Evolutionary conservation across 2,329 filamentous ascomycete genomes (phyloP).

Genomic region (Drechslerella coelobrocha): DNA sequence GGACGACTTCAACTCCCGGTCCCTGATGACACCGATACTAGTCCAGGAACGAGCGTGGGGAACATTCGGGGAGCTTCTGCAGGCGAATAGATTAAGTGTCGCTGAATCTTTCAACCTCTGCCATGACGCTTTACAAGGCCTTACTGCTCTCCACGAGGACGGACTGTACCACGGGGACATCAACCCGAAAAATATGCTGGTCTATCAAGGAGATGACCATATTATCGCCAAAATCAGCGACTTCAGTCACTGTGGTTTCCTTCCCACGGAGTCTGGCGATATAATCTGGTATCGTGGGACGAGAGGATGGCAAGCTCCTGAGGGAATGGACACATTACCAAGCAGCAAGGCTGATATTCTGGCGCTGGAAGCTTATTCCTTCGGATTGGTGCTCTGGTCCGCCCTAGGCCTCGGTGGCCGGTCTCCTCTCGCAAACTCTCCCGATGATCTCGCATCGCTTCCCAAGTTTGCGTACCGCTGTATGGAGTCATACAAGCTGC

Average conservation of each 20-base stretch:
- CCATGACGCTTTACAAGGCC: constrained; percentile 36
- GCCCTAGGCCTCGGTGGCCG: constrained; percentile 24
- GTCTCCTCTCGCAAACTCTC: constrained; percentile 14
- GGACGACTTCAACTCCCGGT: constrained; percentile 39
- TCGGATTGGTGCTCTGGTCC: constrained; percentile 38
- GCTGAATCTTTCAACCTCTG: constrained; percentile 38
- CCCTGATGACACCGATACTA: constrained; percentile 37
- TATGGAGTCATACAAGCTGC: constrained; percentile 27
- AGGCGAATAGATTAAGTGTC: constrained; percentile 14
- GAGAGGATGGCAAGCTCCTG: constrained; percentile 45
- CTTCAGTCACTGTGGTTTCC: constrained; percentile 40
- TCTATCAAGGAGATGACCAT: constrained; percentile 35
- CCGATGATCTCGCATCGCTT: constrained; percentile 5
- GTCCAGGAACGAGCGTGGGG: constrained; percentile 45
- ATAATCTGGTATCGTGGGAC: constrained; percentile 45
- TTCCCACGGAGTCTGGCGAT: constrained; percentile 26
- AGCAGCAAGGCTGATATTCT: constrained; percentile 29
- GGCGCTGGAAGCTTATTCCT: constrained; percentile 40
- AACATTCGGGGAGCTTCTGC: constrained; percentile 34
- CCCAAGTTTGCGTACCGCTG: constrained; percentile 36
- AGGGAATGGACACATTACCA: constrained; percentile 26
- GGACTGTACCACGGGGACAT: constrained; percentile 45
- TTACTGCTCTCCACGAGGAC: constrained; percentile 28
- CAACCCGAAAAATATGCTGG: constrained; percentile 47
- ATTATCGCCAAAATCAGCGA: constrained; percentile 44